Evolutionary conservation across 106 monocot species (phyloP), one percentile per base, ranked within the genome.

Genomic region (Platanthera zijinensis): DNA sequence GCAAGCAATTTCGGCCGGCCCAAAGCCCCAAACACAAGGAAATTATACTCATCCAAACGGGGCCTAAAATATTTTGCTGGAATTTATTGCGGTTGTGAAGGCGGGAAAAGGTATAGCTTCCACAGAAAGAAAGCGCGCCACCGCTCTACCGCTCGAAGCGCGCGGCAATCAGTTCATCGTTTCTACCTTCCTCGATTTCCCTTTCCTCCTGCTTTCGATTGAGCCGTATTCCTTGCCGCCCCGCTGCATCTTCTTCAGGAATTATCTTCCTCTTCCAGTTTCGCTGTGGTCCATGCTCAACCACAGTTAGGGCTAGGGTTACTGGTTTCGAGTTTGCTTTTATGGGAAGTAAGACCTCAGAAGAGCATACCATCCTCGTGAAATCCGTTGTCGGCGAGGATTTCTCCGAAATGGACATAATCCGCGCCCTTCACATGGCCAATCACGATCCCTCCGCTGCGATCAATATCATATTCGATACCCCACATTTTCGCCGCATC

Each of bases 391-490:
- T 91, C 9, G 91, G 94, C 50, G 69, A 52, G n/a, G 82, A 73
- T 7, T 82, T 87, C 82, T 83, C 89, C 5, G 86, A 92, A 32
- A 92, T 93, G 85, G 96, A 97, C 76, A 88, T 97, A 50, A 90
- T 93, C 79, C 90, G 93, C 46, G 93, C 96, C 30, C 87, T 93
- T 52, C 96, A 97, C 84, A 75, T 97, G 86, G 89, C 91, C 83
- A 86, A 91, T 84, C 83, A 97, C 83, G 93, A 97, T 46, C 79
- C 89, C 61, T 53, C 93, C 39, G 89, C 84, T 46, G 93, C 96
- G 76, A 93, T 97, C 84, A 97, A 97, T 80, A 91, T 97, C 84
- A 86, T 97, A 74, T 84, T 97, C 74, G 96, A 96, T 78, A 82
- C 84, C 61, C 83, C 88, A 17, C 81, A 72, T 52, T 70, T 80